Base-by-base conservation (phyloP, 345 rosid genomes). In the Melastoma malabathricum region DNA sequence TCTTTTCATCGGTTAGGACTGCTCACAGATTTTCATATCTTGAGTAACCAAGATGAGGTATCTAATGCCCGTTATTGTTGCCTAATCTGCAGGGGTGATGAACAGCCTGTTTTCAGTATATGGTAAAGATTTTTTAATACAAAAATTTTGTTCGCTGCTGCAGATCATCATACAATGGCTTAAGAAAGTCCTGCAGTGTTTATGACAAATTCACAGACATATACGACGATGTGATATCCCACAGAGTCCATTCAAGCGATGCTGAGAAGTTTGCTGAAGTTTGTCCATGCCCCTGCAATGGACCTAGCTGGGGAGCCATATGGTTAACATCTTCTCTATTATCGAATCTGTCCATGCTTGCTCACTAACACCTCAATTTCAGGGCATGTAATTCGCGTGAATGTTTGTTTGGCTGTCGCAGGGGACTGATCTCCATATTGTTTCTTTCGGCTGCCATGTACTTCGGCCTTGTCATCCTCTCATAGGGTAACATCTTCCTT, bases 181-280 rank as follows among this genome's bases (percentile, higher is more conserved):
- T 19, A 13, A 22, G 15, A 16, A n/a, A 13, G 25, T 31, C 55
- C 14, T 9, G 9, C 15, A 13, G 14, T 55, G 48, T 53, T 2
- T 46, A 10, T 22, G 17, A 14, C 50, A 8, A 10, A 3, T 59
- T 15, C 56, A 48, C 75, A 82, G 89, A 79, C 54, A 82, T 82
- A 54, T 82, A 79, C 20, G 83, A 82, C 54, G 89, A 82, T 59
- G 62, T 82, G 56, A 79, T 82, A 79, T 82, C 89, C n/a, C 70
- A 81, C 50, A 74, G 85, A 70, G 85, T 82, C 38, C 63, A 72
- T 67, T 51, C 81, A 13, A 82, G 83, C 51, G 85, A 82, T 52
- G 89, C 89, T 4, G 89, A 82, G 69, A 79, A 82, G 60, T 82
- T 82, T 46, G 83, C 89, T 1, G 82, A 82, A 82, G 67, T 72